Evolutionary conservation across 495 filamentous ascomycete genomes (phyloP).

Genomic region (Xylaria cubensis): DNA sequence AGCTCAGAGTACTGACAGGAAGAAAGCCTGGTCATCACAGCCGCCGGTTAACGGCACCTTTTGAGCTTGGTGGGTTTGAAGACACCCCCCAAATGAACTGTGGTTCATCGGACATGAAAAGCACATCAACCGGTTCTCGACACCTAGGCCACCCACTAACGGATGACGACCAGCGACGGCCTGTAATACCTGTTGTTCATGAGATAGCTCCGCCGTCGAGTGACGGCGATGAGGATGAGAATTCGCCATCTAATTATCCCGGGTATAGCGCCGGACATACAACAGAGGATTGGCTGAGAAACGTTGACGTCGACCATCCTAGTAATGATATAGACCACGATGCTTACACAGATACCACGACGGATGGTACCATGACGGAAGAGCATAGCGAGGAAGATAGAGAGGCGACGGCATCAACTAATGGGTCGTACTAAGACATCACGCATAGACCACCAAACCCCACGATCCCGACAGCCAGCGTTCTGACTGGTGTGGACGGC

Average conservation of each 20-base stretch:
- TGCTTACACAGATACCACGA: conserved; percentile 17
- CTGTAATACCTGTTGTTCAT: not conserved
- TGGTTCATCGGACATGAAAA: not conserved
- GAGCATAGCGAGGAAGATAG: not conserved
- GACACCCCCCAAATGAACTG: not conserved
- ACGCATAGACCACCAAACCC: not conserved
- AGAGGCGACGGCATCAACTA: not conserved
- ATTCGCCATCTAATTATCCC: not conserved
- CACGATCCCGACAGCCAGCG: not conserved
- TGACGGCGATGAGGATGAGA: not conserved
- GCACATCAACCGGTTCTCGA: conserved; percentile 4
- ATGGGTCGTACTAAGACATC: conserved; percentile 9
- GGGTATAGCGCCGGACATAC: conserved; percentile 1
- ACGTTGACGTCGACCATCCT: conserved; percentile 20
- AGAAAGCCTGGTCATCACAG: conserved; percentile 55
- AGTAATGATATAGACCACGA: conserved; percentile 16
- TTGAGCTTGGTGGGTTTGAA: conserved; percentile 36
- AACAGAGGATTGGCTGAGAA: conserved; percentile 29
- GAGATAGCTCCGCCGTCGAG: not conserved
- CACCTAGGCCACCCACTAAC: not conserved
- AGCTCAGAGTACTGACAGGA: conserved; percentile 61
- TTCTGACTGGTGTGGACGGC: not conserved
- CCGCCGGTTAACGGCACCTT: conserved; percentile 33
- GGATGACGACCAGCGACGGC: conserved; percentile 11
- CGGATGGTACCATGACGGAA: conserved; percentile 22